Conservation (phyloP, 176 grass and related monocot species). For the Pontederia crassipes region DNA sequence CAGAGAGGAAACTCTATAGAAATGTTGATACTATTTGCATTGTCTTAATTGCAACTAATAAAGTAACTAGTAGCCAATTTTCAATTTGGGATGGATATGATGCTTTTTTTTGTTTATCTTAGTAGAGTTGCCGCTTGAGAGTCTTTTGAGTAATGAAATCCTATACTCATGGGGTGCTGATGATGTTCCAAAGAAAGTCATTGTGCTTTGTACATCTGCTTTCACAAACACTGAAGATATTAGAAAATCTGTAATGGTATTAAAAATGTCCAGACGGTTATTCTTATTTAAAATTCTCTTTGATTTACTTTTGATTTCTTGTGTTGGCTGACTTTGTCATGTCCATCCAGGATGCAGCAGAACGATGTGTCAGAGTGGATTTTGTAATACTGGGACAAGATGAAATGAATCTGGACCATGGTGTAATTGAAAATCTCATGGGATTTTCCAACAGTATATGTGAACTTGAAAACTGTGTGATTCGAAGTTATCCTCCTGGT, state of each 20-base stretch:
- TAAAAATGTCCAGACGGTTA: neutral
- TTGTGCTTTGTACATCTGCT: slow-evolving; percentile 60
- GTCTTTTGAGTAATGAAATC: slow-evolving; percentile 62
- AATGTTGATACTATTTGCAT: no score
- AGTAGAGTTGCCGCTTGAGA: slow-evolving; percentile 43
- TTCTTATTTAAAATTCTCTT: neutral
- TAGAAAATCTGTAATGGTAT: slow-evolving; percentile 70
- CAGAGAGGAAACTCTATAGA: no score
- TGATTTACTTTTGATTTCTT: neutral
- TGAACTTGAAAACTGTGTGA: slow-evolving; percentile 81
- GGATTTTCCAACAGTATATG: slow-evolving; percentile 45
- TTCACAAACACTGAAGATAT: slow-evolving; percentile 37
- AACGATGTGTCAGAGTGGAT: slow-evolving; percentile 66
- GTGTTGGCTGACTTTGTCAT: neutral
- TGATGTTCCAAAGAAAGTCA: slow-evolving; percentile 79
- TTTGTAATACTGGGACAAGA: slow-evolving; percentile 62
- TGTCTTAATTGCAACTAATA: no score
- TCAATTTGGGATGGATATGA: neutral
- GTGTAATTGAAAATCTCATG: slow-evolving; percentile 20
- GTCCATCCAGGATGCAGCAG: slow-evolving; percentile 61
- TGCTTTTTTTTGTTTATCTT: neutral
- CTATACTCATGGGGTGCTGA: slow-evolving; percentile 73
- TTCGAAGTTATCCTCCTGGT: slow-evolving; percentile 63
- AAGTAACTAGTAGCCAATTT: no score
- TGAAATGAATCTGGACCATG: slow-evolving; percentile 28